phyloP scores from a whole-genome alignment of 2,329 filamentous ascomycete genomes.

The Xylariaceae sp. region DNA sequence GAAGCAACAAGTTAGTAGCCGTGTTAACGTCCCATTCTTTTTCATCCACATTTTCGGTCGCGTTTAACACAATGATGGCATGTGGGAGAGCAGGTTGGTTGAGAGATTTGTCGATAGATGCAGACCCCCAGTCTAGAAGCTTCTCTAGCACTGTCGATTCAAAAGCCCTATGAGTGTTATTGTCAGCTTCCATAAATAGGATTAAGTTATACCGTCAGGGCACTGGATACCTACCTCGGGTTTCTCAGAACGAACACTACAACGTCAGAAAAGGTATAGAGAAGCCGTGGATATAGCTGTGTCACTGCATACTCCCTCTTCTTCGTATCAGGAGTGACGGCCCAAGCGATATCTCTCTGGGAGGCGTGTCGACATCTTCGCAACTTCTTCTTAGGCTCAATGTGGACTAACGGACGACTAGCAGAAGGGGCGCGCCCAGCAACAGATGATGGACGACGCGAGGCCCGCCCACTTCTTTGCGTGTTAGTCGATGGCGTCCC shows the following conservation, averaged over 20 bases:
- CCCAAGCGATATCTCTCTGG: constrained; percentile 41
- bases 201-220: no score
- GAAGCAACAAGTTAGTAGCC: constrained; percentile 48
- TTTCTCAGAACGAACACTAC: constrained; percentile 52
- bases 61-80: constrained; percentile 59
- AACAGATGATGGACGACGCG: no score
- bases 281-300: constrained; percentile 50
- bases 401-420: no score
- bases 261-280: constrained; percentile 53
- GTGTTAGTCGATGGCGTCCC: no score
- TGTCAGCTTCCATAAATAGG: no score
- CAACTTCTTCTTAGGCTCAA: no score
- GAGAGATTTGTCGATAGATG: constrained; percentile 57
- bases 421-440: no score
- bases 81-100: constrained; percentile 62
- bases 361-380: constrained; percentile 21
- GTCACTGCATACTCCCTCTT: constrained; percentile 47
- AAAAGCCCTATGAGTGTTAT: constrained; percentile 33
- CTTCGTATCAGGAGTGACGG: constrained; percentile 40
- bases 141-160: constrained; percentile 48
- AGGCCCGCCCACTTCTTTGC: no score
- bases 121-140: constrained; percentile 56
- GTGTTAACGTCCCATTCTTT: constrained; percentile 50
- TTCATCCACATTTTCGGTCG: constrained; percentile 46
- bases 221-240: constrained; percentile 37